Percentiles rank a stretch among this genome's conserved stretches.
phyloP scores from a whole-genome alignment of 148 eudicot species.

The Silene conica region DNA sequence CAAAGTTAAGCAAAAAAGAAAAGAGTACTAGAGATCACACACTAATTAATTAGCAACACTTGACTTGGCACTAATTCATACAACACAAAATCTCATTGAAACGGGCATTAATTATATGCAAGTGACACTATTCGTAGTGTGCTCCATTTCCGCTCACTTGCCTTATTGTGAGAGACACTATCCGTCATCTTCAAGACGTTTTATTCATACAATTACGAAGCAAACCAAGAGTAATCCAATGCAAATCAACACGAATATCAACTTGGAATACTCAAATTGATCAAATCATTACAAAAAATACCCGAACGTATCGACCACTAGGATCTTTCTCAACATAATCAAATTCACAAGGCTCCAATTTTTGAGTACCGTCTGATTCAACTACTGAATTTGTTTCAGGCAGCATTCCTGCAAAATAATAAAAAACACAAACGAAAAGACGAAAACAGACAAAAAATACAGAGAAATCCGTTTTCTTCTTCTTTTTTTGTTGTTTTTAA shows the following conservation, averaged over 20 bases:
- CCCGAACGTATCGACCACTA: constrained; percentile 76
- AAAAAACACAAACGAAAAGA: constrained; percentile 5
- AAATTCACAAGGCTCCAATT: constrained; percentile 25
- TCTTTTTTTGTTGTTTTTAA: neutral
- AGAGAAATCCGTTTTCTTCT: neutral
- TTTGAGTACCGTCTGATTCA: constrained; percentile 7
- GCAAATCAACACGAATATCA: neutral
- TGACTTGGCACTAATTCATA: no score
- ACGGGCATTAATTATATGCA: no score
- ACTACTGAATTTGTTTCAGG: constrained; percentile 11
- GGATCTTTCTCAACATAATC: constrained; percentile 64
- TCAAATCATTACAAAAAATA: constrained; percentile 21
- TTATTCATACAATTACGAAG: no score
- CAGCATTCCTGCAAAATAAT: constrained; percentile 39
- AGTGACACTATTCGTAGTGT: no score
- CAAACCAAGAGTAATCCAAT: neutral
- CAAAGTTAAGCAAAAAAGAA: neutral
- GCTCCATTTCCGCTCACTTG: no score
- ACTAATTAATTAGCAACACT: no score
- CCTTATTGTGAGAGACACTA: no score
- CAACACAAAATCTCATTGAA: no score
- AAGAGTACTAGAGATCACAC: no score
- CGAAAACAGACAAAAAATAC: neutral
- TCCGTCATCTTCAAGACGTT: no score
- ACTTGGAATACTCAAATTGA: neutral